These are phyloP conservation scores for Ustilago shanxiensis DNA, from an alignment of 1,284 basidiomycete species.

Conservation along the genomic window DNA sequence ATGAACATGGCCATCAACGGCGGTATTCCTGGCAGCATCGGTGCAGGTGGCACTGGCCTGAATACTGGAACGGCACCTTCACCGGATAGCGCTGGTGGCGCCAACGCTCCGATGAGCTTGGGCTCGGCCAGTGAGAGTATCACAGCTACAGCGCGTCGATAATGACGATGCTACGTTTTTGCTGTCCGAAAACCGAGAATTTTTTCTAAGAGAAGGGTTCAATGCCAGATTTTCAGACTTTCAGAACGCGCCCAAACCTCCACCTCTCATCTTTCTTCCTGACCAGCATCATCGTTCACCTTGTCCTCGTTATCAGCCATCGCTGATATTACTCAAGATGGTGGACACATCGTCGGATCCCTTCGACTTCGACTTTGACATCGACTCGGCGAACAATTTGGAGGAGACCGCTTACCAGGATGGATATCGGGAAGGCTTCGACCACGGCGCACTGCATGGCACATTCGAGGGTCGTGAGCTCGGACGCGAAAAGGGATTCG, in stretches of 20 bases:
- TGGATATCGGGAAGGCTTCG: constrained; percentile 82
- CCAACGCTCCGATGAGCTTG: constrained; percentile 27
- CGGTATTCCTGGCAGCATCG: background rate
- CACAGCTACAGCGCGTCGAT: constrained; percentile 26
- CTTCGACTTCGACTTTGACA: constrained; percentile 40
- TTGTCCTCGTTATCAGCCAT: constrained; percentile 18
- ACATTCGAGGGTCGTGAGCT: constrained; percentile 90
- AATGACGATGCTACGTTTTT: background rate
- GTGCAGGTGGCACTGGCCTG: constrained; percentile 14
- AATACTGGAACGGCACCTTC: constrained; percentile 21
- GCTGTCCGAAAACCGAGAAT: constrained; percentile 20
- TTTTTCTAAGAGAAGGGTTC: constrained; percentile 30
- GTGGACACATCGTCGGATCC: constrained; percentile 10
- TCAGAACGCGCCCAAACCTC: constrained; percentile 9
- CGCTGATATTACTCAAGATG: constrained; percentile 10
- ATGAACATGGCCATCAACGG: constrained; percentile 36
- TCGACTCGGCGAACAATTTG: constrained; percentile 58
- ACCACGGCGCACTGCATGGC: constrained; percentile 89
- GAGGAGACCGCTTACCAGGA: constrained; percentile 77
- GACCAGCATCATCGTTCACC: constrained; percentile 44
- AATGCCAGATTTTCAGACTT: constrained; percentile 3
- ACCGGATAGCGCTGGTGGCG: constrained; percentile 1
- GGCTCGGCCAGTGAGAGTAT: constrained; percentile 48
- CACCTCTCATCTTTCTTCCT: constrained; percentile 26
- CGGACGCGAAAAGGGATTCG: constrained; percentile 90